A percentile compares a stretch with the other conserved stretches of the same genome.
Evolutionary conservation across 495 filamentous ascomycete species (phyloP).

Genomic region (Arthonia radiata): DNA sequence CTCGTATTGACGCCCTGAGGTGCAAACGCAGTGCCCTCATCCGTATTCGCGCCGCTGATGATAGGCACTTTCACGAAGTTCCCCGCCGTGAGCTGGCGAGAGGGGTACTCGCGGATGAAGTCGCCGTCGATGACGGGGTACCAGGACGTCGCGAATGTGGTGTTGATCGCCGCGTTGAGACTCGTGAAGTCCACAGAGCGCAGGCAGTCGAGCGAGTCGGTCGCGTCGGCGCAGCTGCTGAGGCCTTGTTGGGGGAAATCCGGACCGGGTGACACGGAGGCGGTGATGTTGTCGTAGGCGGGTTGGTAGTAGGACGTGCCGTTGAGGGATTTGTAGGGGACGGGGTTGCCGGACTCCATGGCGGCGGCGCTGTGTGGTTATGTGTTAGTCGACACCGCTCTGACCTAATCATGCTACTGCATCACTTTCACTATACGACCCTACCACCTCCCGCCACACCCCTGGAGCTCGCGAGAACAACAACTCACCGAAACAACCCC

Average conservation of each 20-base stretch:
- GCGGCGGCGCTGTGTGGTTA: too few relatives aligned
- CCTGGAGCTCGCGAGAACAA: too few relatives aligned
- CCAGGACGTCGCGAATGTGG: conserved; percentile 11
- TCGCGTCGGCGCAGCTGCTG: conserved; percentile 15
- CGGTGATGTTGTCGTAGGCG: conserved; percentile 13
- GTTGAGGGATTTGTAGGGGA: conserved; percentile 9
- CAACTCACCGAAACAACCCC: conserved; percentile 26
- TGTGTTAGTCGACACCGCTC: too few relatives aligned
- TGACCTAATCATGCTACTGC: too few relatives aligned
- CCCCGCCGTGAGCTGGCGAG: conserved; percentile 14
- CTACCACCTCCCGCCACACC: too few relatives aligned
- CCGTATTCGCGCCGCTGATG: conserved; percentile 31
- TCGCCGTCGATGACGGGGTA: conserved; percentile 26
- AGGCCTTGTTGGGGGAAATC: conserved; percentile 6
- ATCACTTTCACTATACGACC: too few relatives aligned
- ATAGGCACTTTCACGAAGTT: conserved; percentile 31
- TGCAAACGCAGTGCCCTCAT: conserved; percentile 38
- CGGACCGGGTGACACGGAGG: conserved; percentile 7
- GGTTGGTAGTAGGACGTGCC: conserved; percentile 6
- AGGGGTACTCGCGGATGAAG: conserved; percentile 14
- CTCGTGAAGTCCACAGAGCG: conserved; percentile 26
- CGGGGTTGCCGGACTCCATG: conserved; percentile 18
- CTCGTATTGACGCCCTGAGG: conserved; percentile 19
- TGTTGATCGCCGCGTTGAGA: conserved; percentile 29
- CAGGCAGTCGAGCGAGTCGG: conserved; percentile 19